Base-by-base conservation (phyloP, 257 asterid species). In the Ajuga chamaepitys region DNA sequence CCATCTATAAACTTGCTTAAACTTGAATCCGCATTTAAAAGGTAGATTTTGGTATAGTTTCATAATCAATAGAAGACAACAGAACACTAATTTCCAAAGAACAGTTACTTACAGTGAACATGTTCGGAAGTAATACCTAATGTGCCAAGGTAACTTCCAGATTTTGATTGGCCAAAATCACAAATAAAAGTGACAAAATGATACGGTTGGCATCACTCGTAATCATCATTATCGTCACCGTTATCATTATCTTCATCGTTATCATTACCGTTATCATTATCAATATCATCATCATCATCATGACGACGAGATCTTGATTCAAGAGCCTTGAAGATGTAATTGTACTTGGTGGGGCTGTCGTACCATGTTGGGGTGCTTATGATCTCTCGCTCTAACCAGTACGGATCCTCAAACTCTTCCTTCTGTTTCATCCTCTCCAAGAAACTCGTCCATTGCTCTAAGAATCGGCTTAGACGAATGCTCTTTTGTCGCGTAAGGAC, bases 341-440 rank as follows among this genome's bases (percentile, higher is more conserved):
- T 66, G 62, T 82, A 85, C 77, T 85, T 87, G 16, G 30, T 48
- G 1, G 97, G 95, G 73, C 77, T 17, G 70, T 88, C 93, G 50
- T 71, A 91, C 85, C 61, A 30, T 0, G 98, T 88, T 0, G 74
- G 50, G 21, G 96, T 91, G 11, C 47, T 78, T 24, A 84, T 13
- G 50, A 91, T 83, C 56, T 32, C 86, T 3, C 73, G 82, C 64
- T 76, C 88, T 70, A 88, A 68, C 94, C 86, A 81, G 35, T 75
- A 32, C 2, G 95, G 91, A 66, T 83, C 85, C 65, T 81, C 85
- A 16, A 54, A 70, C 66, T 45, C 75, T 21, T 61, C 69, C 64
- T 62, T 62, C 58, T 61, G 62, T 53, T 26, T 69, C 82, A 77
- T 46, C 38, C 60, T 74, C 75, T 56, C 53, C 68, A 80, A 58